These are phyloP conservation scores for Ogataea ganodermae DNA, from an alignment of 805 yeast genomes.

Conservation along the genomic window DNA sequence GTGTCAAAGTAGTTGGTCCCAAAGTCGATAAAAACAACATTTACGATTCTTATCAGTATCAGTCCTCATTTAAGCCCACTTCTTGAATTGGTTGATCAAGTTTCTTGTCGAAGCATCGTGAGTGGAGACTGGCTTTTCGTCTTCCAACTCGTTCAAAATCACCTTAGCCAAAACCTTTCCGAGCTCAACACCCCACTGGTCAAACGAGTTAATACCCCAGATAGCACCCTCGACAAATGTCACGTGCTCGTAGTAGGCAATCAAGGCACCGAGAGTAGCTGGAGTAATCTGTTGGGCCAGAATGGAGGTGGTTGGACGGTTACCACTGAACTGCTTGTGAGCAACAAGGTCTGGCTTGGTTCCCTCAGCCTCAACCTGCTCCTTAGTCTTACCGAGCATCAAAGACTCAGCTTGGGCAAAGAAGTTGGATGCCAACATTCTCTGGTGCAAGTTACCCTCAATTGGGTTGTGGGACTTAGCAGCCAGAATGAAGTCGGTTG, in stretches of 20 bases:
- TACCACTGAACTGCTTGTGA: conserved; percentile 96
- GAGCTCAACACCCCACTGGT: conserved; percentile 99
- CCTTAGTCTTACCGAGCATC: conserved; percentile 91
- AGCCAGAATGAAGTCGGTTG: conserved; percentile 94
- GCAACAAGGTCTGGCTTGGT: conserved; percentile 79
- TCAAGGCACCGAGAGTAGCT: conserved; percentile 91
- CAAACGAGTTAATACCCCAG: conserved; percentile 99
- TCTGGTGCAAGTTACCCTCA: conserved; percentile 90
- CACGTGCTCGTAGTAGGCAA: conserved; percentile 96
- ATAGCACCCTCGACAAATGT: conserved; percentile 98
- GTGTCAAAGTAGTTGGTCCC: no score
- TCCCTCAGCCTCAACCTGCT: conserved; percentile 85
- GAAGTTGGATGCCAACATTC: conserved; percentile 98
- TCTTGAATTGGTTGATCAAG: conserved; percentile 92
- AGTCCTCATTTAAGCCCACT: conserved; percentile 52
- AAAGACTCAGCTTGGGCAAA: conserved; percentile 98
- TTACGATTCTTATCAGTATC: neutral
- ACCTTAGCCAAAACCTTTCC: conserved; percentile 98
- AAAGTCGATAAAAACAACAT: neutral
- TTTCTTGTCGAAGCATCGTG: conserved; percentile 94
- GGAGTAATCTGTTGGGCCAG: conserved; percentile 96
- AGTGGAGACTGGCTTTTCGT: conserved; percentile 50
- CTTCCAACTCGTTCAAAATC: conserved; percentile 85
- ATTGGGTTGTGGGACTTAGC: conserved; percentile 98
- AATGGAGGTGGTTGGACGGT: conserved; percentile 98